Evolutionary conservation across 305 asterid species (phyloP), one percentile per base, ranked within the genome.

Genomic region (Fraxinus xanthoxyloides): DNA sequence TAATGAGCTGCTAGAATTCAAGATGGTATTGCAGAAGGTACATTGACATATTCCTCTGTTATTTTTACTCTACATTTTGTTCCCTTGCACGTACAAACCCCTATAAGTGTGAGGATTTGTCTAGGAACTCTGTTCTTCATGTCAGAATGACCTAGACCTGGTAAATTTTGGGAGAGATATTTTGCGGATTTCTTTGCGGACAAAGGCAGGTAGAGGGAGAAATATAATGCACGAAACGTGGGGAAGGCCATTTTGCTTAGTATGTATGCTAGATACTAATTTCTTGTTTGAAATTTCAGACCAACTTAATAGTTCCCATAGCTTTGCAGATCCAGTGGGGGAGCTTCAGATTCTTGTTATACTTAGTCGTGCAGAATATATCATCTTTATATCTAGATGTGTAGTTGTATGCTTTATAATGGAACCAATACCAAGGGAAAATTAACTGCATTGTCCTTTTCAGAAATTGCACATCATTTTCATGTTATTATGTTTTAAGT

Each of bases 11-110:
- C 94, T 97, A 82, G 99, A 95, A 93, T 97, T 93, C 90, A 97
- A 92, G 93, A 92, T 97, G 94, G 98, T 95, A 73, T 78, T 95
- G 90, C 98, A 91, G 88, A 92, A 95, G 99, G 98, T 97, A 92
- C 76, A 81, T 56, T 43, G 13, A 81, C 87, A 75, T 75, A 51
- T 84, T 85, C 65, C 31, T 65, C 38, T 69, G 38, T 84, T 81
- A 31, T 30, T 67, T 54, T 65, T 76, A 77, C 77, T 86, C 31
- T 84, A 30, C 34, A 77, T 80, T 31, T 61, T 51, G 38, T 76
- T 21, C 21, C 61, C 80, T 73, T 43, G 15, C 75, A 69, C 19
- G 10, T 69, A 15, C 72, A 9, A 9, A 63, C 72, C 75, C 75
- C 23, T 31, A 31, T 69, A 15, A 30, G 75, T 69, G 9, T 28